Evolutionary conservation across 768 basidiomycete species (phyloP).

Genomic region (Boletales sp.): DNA sequence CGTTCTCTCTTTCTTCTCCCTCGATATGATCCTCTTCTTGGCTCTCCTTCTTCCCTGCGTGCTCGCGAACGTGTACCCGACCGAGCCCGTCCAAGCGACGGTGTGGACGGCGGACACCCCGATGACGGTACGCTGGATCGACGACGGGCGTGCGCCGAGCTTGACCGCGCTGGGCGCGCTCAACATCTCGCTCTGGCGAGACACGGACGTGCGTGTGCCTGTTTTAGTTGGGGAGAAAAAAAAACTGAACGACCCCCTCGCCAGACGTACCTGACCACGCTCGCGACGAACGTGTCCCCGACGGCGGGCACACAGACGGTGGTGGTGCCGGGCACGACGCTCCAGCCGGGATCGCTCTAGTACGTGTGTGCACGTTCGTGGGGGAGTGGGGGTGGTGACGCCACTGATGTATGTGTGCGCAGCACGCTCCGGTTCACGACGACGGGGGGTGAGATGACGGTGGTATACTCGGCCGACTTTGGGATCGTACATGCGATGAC

Average conservation of each 20-base stretch:
- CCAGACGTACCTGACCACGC: constrained; percentile 39
- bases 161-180: constrained; percentile 41
- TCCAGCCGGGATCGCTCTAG: no score
- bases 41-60: constrained; percentile 9
- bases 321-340: no score
- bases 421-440: constrained; percentile 36
- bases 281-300: constrained; percentile 45
- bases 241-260: no score
- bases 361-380: no score
- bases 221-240: not conserved
- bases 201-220: constrained; percentile 36
- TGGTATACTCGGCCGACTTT: constrained; percentile 53
- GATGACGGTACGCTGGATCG: constrained; percentile 46
- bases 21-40: not conserved
- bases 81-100: constrained; percentile 44
- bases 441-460: constrained; percentile 16
- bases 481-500: constrained; percentile 7
- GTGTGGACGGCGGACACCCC: constrained; percentile 43
- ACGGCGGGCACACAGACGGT: constrained; percentile 7
- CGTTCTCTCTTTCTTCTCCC: constrained; percentile 14
- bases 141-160: constrained; percentile 40
- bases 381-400: no score
- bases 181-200: constrained; percentile 44
- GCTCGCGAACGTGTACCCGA: constrained; percentile 42
- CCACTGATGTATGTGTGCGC: not conserved